Evolutionary conservation across 441 rosid species (phyloP), one percentile per base, ranked within the genome.

Genomic region (Syzygium malaccense): DNA sequence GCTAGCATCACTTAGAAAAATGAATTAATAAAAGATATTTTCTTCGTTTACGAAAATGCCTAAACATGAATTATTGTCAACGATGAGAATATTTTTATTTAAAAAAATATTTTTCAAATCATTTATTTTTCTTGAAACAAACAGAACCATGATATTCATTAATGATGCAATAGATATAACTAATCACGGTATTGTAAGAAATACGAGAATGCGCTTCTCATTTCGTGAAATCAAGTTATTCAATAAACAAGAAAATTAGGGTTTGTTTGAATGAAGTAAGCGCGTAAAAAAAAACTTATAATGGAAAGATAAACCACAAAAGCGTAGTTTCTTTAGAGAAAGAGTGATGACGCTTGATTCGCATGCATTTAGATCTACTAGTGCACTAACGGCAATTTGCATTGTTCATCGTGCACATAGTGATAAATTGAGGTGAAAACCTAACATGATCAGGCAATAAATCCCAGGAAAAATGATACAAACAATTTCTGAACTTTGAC

Each of bases 51-150:
- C 6, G 8, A 28, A 60, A 60, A 12, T n/a, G n/a, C 14, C 7
- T 62, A 62, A 4, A 62, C 3, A 14, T 7, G 19, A 14, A n/a
- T 14, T 18, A 3, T 33, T 71, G 8, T 12, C 26, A 2, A 71
- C 4, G 3, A 37, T 71, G 6, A 37, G 6, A 75, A 20, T 2
- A 41, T 1, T 11, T 23, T 12, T 3, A 20, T 75, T 17, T 17
- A 15, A 30, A 14, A 62, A 32, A 62, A 3, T n/a, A n/a, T n/a
- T n/a, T 64, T n/a, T 2, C 3, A n/a, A n/a, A n/a, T 62, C 0
- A n/a, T n/a, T 62, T 32, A 17, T 66, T 66, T 30, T 8, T 2
- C 5, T 30, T 4, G 0, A 66, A 66, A 66, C 14, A 41, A 37
- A 37, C 0, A 0, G 15, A 11, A 3, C 45, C n/a, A 37, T 12